Evolutionary conservation across 2,329 filamentous ascomycete species (phyloP), one percentile per base, ranked within the genome.

Genomic region (Lachnellula occidentalis): DNA sequence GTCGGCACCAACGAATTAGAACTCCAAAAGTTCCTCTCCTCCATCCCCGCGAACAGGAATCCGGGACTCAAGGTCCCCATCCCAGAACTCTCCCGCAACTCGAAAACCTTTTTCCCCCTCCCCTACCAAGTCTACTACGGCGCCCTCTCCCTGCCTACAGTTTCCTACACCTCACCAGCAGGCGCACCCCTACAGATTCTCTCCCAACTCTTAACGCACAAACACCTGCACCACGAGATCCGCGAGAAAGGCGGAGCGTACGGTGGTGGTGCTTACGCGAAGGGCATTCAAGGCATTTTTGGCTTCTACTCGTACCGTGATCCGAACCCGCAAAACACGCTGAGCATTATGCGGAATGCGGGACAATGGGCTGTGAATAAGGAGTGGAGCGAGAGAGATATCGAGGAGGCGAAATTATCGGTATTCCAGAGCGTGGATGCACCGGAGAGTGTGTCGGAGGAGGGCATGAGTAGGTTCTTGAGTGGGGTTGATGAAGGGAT

Each of bases 91-190:
- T 61, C 74, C 31, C 73, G 74, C 58, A 78, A 83, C 58, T 76
- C 77, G 60, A 94, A 91, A 70, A 86, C 90, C 0, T 95, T 97
- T 73, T 97, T 95, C 73, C 87, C 92, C 22, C 78, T 99, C 17
- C 94, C 94, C 0, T 99, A 96, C 72, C 94, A 99, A 72, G 94
- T 99, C 34, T 96, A 95, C 69, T 97, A 97, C 69, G 90, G 92
- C 7, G 88, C 86, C 15, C 78, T 94, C 45, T 87, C 90, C 17
- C 73, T 96, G 14, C 85, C 88, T 6, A 95, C 92, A 0, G 87
- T 88, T 0, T 88, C 92, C 0, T 99, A 96, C 71, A 86, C 83
- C 3, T 82, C 88, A 43, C 71, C 84, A 0, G 80, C 87, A 50
- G 85, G 88, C 41, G 90, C 94, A 1, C 81, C 91, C 0, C 83